phyloP scores from a whole-genome alignment of 257 asterid species.

The Solanum pinnatisectum region DNA sequence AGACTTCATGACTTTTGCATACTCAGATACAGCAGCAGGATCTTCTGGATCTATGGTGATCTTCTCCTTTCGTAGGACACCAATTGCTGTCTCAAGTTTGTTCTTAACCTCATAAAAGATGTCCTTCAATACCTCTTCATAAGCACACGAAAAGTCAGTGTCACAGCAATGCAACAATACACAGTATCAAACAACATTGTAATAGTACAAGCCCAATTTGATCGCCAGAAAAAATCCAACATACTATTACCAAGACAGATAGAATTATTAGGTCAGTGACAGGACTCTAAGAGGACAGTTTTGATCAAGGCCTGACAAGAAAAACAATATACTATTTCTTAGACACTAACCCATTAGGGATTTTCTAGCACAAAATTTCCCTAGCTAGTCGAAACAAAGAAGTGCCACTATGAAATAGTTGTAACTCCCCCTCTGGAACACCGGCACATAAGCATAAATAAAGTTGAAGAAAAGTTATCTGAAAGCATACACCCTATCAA shows the following conservation, averaged over 20 bases:
- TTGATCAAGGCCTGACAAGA: neutral
- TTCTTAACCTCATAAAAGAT: conserved; percentile 84
- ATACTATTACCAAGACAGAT: neutral
- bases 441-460: neutral
- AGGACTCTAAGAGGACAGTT: neutral
- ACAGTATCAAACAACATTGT: neutral
- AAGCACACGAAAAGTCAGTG: conserved; percentile 21
- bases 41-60: conserved; percentile 86
- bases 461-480: neutral
- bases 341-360: neutral
- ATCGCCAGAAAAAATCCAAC: neutral
- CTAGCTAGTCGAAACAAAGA: neutral
- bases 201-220: neutral
- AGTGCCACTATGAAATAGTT: neutral
- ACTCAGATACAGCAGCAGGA: conserved; percentile 80
- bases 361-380: neutral
- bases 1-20: conserved; percentile 79
- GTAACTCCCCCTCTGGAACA: neutral
- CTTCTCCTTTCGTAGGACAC: conserved; percentile 71
- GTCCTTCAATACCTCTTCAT: conserved; percentile 87
- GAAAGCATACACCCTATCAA: neutral
- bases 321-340: neutral
- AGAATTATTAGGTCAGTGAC: neutral
- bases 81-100: conserved; percentile 82
- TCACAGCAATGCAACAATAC: conserved; percentile 1